phyloP scores from a whole-genome alignment of 495 filamentous ascomycete genomes.

The Cetradonia linearis region DNA sequence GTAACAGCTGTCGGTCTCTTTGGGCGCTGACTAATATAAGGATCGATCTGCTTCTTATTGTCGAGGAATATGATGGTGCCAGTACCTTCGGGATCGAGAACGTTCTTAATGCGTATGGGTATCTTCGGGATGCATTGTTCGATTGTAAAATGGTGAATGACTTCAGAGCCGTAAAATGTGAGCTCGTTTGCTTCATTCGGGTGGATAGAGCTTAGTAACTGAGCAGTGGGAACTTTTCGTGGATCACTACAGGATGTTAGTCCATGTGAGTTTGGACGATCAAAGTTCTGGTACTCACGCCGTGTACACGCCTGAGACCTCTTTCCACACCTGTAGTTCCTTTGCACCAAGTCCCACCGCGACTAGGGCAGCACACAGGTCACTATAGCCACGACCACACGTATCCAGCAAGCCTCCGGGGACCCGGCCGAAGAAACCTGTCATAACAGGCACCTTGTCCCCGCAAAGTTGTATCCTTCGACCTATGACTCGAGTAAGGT shows the following conservation, averaged over 20 bases:
- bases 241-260: slow-evolving; percentile 32
- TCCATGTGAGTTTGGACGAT: slow-evolving; percentile 49
- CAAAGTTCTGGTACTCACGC: background rate
- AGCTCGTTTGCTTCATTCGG: slow-evolving; percentile 83
- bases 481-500: slow-evolving; percentile 51
- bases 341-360: slow-evolving; percentile 53
- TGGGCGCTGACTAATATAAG: slow-evolving; percentile 32
- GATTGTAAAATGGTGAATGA: slow-evolving; percentile 98
- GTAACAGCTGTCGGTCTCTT: slow-evolving; percentile 87
- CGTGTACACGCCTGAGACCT: slow-evolving; percentile 22
- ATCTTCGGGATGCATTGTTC: slow-evolving; percentile 93
- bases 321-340: slow-evolving; percentile 52
- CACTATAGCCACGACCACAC: slow-evolving; percentile 79
- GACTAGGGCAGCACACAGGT: slow-evolving; percentile 74
- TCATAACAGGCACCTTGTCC: slow-evolving; percentile 59
- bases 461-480: slow-evolving; percentile 60
- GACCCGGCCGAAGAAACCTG: slow-evolving; percentile 82
- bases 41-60: slow-evolving; percentile 1
- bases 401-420: slow-evolving; percentile 68
- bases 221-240: slow-evolving; percentile 74
- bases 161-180: slow-evolving; percentile 88
- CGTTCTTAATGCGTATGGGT: slow-evolving; percentile 95
- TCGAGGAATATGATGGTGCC: slow-evolving; percentile 74
- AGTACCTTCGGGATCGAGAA: slow-evolving; percentile 79
- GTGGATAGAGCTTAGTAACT: slow-evolving; percentile 65